Conservation (phyloP, 352 stramenopile species). For the Pythium vanterpoolii region DNA sequence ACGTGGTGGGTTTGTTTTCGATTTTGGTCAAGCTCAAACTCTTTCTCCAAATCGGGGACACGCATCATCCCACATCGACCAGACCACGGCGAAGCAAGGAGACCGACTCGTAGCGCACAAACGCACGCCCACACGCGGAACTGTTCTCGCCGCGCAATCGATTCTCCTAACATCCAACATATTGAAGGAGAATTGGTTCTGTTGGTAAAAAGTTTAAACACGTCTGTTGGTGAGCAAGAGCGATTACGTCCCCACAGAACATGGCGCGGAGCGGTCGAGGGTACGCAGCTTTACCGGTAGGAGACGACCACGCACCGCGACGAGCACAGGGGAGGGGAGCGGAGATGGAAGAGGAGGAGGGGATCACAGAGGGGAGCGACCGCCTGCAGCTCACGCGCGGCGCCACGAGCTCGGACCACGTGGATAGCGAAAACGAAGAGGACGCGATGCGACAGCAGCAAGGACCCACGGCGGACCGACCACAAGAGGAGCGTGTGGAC, state of each 20-base stretch:
- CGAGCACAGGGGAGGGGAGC: background rate
- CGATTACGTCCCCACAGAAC: background rate
- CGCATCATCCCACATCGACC: background rate
- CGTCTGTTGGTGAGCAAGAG: background rate
- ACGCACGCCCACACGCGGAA: too few relatives aligned
- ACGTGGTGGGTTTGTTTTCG: constrained; percentile 5
- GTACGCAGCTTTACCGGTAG: constrained; percentile 53
- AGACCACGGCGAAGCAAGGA: background rate
- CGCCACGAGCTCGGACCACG: constrained; percentile 10
- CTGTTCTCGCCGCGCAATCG: background rate
- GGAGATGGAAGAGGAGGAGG: constrained; percentile 12
- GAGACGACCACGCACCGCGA: constrained; percentile 25
- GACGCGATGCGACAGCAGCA: constrained; percentile 5
- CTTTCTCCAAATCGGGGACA: background rate
- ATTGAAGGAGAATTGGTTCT: background rate
- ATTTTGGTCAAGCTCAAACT: background rate
- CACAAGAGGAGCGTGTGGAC: constrained; percentile 15
- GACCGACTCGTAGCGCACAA: too few relatives aligned
- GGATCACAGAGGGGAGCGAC: constrained; percentile 21
- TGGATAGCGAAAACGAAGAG: constrained; percentile 13
- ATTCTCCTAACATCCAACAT: background rate
- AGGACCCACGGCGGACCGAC: background rate
- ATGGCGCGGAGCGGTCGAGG: constrained; percentile 52
- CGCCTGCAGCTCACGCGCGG: constrained; percentile 21
- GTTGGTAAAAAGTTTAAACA: background rate